These are phyloP conservation scores for Acanthochlamys bracteata DNA, from an alignment of 106 monocot species.

Conservation along the genomic window DNA sequence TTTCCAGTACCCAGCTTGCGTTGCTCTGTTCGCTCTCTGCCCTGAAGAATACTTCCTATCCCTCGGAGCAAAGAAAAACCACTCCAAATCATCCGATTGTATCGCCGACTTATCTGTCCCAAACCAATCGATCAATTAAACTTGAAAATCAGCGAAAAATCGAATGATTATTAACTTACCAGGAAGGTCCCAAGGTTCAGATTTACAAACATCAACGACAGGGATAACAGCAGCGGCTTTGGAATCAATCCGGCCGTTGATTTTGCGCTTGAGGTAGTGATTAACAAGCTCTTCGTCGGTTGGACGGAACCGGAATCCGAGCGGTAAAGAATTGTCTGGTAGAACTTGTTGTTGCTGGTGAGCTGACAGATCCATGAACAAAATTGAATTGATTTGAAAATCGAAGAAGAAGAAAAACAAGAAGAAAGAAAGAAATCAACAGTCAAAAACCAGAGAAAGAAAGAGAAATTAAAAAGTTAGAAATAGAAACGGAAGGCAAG, in stretches of 20 bases:
- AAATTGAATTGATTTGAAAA: background rate
- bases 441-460: too few relatives aligned
- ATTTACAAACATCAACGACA: conserved; percentile 36
- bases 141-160: background rate
- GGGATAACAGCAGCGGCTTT: conserved; percentile 14
- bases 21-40: conserved; percentile 22
- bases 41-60: conserved; percentile 31
- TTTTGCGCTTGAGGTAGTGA: conserved; percentile 38
- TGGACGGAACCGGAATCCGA: conserved; percentile 34
- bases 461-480: too few relatives aligned
- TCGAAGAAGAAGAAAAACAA: too few relatives aligned
- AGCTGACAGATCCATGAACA: background rate
- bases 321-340: conserved; percentile 9
- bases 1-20: conserved; percentile 35
- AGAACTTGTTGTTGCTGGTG: background rate
- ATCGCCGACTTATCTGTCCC: conserved; percentile 21
- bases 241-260: conserved; percentile 12
- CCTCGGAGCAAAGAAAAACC: conserved; percentile 36
- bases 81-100: conserved; percentile 22
- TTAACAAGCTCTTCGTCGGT: conserved; percentile 35
- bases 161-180: conserved; percentile 2
- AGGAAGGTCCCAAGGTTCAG: conserved; percentile 40
- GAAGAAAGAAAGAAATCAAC: too few relatives aligned
- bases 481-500: too few relatives aligned
- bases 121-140: background rate